Percentiles rank a stretch among this genome's conserved stretches.
Conservation (phyloP, 805 yeast species). For the Maudiozyma serrabonitensis region DNA sequence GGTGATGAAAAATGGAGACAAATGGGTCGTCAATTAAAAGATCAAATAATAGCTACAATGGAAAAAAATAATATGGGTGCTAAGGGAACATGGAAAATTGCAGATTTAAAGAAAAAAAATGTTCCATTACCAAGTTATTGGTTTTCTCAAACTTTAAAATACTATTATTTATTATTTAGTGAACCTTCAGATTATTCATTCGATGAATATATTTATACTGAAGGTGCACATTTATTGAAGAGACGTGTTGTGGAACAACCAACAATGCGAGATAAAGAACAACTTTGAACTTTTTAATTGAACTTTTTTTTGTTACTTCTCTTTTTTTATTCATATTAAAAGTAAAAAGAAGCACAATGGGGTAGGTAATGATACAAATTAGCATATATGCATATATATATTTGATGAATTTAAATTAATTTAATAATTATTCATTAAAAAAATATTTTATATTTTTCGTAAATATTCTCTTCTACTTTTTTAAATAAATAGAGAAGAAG, state of each 20-base stretch:
- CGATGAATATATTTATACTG: constrained; percentile 48
- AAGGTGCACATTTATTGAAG: constrained; percentile 53
- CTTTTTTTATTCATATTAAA: too few relatives aligned
- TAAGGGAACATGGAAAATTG: constrained; percentile 34
- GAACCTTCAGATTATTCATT: constrained; percentile 35
- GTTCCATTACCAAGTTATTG: constrained; percentile 38
- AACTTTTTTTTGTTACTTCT: too few relatives aligned
- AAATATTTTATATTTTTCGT: too few relatives aligned
- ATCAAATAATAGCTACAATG: constrained; percentile 28
- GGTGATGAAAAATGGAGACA: constrained; percentile 50
- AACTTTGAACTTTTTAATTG: neutral
- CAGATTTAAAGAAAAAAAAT: constrained; percentile 26
- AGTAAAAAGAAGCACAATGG: constrained; percentile 14
- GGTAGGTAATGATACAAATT: too few relatives aligned
- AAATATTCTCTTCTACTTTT: too few relatives aligned
- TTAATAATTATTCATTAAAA: too few relatives aligned
- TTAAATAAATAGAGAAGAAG: too few relatives aligned
- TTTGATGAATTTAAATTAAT: too few relatives aligned
- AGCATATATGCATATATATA: too few relatives aligned
- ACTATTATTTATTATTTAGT: constrained; percentile 41
- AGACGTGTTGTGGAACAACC: constrained; percentile 3
- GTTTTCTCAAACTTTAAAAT: constrained; percentile 52
- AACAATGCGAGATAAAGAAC: neutral
- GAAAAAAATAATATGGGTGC: constrained; percentile 26
- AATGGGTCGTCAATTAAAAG: constrained; percentile 42